phyloP scores from a whole-genome alignment of 257 asterid genomes.

The Fraxinus excelsior region DNA sequence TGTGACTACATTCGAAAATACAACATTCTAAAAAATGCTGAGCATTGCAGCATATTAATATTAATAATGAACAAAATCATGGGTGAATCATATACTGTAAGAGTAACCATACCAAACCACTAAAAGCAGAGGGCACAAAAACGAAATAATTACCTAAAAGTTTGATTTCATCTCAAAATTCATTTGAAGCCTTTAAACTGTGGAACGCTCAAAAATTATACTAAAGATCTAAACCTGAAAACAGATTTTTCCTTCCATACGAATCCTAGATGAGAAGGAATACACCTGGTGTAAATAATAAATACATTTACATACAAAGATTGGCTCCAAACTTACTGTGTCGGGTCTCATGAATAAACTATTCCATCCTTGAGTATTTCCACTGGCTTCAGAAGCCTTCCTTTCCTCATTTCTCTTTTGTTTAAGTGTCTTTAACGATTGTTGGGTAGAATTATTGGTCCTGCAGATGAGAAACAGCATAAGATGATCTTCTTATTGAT shows the following conservation, averaged over 20 bases:
- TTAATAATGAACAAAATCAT: not conserved
- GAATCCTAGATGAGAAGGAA: not conserved
- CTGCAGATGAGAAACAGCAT: conserved; percentile 39
- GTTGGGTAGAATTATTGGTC: conserved; percentile 35
- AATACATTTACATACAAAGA: not conserved
- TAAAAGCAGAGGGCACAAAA: not conserved
- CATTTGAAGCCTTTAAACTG: not conserved
- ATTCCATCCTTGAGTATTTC: conserved; percentile 89
- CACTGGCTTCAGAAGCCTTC: conserved; percentile 84
- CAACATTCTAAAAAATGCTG: not conserved
- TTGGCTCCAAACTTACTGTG: conserved; percentile 57
- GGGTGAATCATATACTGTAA: not conserved
- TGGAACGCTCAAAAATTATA: not conserved
- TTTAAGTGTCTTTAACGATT: conserved; percentile 65
- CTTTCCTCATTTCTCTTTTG: conserved; percentile 66
- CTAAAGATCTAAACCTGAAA: not conserved
- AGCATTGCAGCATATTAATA: not conserved
- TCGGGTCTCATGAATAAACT: conserved; percentile 87
- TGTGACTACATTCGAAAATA: not conserved
- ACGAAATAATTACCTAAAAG: not conserved
- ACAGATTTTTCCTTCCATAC: not conserved
- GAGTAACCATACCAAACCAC: not conserved
- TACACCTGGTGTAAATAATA: not conserved
- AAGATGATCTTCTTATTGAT: conserved; percentile 15
- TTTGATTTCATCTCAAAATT: not conserved